Conservation (phyloP, 345 rosid genomes). For the Isatis tinctoria region DNA sequence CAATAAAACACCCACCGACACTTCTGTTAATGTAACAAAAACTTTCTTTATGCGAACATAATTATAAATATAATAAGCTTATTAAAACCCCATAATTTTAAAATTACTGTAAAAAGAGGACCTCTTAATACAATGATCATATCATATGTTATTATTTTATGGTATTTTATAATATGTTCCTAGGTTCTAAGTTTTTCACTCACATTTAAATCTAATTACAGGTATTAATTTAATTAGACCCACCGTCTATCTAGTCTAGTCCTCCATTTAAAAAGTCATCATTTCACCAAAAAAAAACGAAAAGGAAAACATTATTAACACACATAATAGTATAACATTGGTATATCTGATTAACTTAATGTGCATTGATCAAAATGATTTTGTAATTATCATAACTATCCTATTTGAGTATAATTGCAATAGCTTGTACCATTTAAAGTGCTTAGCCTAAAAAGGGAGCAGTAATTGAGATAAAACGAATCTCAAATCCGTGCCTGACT, state of each 20-base stretch:
- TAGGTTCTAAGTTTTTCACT: not conserved
- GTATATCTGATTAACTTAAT: not conserved
- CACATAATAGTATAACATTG: not conserved
- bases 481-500: not conserved
- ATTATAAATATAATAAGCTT: not conserved
- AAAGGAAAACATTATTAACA: not conserved
- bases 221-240: not conserved
- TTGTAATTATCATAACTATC: not conserved
- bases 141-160: not conserved
- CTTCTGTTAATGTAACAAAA: constrained; percentile 15
- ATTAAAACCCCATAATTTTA: not conserved
- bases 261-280: not conserved
- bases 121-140: not conserved
- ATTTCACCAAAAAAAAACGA: not conserved
- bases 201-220: not conserved
- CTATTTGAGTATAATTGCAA: not conserved
- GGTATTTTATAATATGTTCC: not conserved
- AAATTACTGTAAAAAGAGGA: not conserved
- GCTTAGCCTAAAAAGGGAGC: constrained; percentile 10
- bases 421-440: not conserved
- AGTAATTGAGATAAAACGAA: not conserved
- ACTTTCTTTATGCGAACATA: not conserved
- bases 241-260: not conserved
- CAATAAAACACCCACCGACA: constrained; percentile 65
- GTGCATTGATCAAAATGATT: constrained; percentile 10